Evolutionary conservation across 2,329 filamentous ascomycete genomes (phyloP), one percentile per base, ranked within the genome.

Genomic region (Phyllosticta citriasiana): DNA sequence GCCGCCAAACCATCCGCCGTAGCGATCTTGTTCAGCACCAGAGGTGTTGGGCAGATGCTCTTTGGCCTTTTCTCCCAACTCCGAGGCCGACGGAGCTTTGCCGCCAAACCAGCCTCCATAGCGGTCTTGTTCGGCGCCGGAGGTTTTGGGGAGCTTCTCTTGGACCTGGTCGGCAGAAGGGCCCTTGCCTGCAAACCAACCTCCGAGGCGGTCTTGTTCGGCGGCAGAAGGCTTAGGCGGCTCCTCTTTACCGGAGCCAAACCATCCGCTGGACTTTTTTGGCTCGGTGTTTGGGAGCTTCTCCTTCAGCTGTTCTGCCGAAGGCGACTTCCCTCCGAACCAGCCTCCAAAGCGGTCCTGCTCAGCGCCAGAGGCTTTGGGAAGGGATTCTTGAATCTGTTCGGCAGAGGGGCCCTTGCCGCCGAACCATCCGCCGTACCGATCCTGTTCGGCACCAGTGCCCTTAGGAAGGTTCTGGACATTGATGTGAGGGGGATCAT

Each of bases 1-100:
- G 53, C 53, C 53, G 25, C 57, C 53, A 19, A 58, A 62, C 52
- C 53, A 56, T 12, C 52, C 56, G 2, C 35, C 40, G 12, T 33
- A 59, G 9, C 60, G 60, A 22, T 62, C 60, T n/a, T 62, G 60
- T 27, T 62, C 60, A 2, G 60, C 60, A 16, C 60, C 60, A 14
- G 56, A 62, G 1, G n/a, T 22, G 25, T 61, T 40, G 4, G 59
- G 59, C 9, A 61, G 14, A 10, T 57, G 24, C 14, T 57, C 35
- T 12, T 22, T 16, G 4, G 53, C n/a, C 4, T 61, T 30, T 10
- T 61, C 60, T 16, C 7, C 33, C 2, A 40, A 6, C 10, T 40
- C 33, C 14, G 10, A 12, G 30, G 50, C 60, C 10, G 55, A 57
- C 26, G 60, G 53, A 2, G 7, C 35, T 4, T 60, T 60, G 4